Percentiles rank a stretch among this genome's conserved stretches.
Conservation (phyloP, 306 rosid species). For the Geum urbanum region DNA sequence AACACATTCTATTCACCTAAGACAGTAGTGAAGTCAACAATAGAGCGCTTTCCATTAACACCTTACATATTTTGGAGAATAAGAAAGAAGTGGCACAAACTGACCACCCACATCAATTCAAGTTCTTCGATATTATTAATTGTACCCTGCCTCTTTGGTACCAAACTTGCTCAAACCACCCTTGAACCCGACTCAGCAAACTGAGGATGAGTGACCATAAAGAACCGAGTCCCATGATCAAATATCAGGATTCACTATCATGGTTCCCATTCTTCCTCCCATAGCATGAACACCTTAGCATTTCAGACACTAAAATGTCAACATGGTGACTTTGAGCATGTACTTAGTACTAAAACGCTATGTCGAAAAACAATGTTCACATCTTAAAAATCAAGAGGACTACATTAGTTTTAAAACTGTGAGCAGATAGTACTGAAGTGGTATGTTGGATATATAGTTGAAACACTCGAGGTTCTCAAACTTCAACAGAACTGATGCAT, state of each 20-base stretch:
- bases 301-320: neutral
- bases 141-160: constrained; percentile 65
- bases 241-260: constrained; percentile 60
- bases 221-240: constrained; percentile 92
- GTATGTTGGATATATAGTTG: too few species aligned
- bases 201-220: constrained; percentile 57
- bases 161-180: constrained; percentile 67
- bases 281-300: constrained; percentile 81
- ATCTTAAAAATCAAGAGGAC: neutral
- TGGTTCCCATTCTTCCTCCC: constrained; percentile 93
- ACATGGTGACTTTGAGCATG: neutral
- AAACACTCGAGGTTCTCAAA: constrained; percentile 1
- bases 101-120: constrained; percentile 64
- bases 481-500: neutral
- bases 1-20: constrained; percentile 39
- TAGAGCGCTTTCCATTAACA: constrained; percentile 68
- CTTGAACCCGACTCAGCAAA: constrained; percentile 56
- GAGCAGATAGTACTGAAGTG: too few species aligned
- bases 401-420: too few species aligned
- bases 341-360: neutral
- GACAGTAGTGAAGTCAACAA: constrained; percentile 76
- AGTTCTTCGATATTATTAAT: constrained; percentile 83
- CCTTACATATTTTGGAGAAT: constrained; percentile 60
- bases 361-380: neutral
- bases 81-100: constrained; percentile 58